phyloP scores from a whole-genome alignment of 768 basidiomycete species.

The Cantharellus cinnabarinus region DNA sequence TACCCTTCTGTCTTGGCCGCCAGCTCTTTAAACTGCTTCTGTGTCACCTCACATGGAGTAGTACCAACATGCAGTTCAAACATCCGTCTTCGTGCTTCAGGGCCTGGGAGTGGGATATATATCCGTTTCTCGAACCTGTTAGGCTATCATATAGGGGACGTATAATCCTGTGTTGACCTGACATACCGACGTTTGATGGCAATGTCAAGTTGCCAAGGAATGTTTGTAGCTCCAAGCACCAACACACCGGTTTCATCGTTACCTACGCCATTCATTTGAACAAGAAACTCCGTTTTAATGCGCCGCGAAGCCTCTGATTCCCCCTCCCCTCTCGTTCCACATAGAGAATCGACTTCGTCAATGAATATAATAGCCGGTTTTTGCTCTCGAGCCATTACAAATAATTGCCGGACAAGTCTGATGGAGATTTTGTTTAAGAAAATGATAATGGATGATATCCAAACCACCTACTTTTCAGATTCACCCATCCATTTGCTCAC shows the following conservation, averaged over 20 bases:
- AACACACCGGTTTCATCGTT: constrained; percentile 94
- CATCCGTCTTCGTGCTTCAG: constrained; percentile 83
- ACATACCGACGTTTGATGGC: constrained; percentile 84
- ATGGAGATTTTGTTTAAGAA: background rate
- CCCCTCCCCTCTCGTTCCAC: constrained; percentile 86
- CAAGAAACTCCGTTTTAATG: constrained; percentile 92
- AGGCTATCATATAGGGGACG: background rate
- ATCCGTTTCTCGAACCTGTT: constrained; percentile 88
- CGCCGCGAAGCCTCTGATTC: constrained; percentile 93
- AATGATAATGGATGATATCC: background rate
- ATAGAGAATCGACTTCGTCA: constrained; percentile 93
- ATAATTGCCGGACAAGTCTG: constrained; percentile 64
- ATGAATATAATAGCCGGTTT: constrained; percentile 99
- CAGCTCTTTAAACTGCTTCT: constrained; percentile 58
- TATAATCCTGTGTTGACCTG: background rate
- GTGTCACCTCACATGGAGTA: constrained; percentile 68
- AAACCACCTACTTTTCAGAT: constrained; percentile 57
- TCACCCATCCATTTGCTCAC: constrained; percentile 99
- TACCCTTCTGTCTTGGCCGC: constrained; percentile 78
- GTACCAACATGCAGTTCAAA: constrained; percentile 90
- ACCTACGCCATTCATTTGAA: constrained; percentile 98
- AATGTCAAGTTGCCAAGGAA: constrained; percentile 94
- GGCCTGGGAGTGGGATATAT: constrained; percentile 90
- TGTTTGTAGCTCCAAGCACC: constrained; percentile 93
- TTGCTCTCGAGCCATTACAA: constrained; percentile 84